Conservation (phyloP, 2,329 filamentous ascomycete species). For the Phyllosticta capitalensis region DNA sequence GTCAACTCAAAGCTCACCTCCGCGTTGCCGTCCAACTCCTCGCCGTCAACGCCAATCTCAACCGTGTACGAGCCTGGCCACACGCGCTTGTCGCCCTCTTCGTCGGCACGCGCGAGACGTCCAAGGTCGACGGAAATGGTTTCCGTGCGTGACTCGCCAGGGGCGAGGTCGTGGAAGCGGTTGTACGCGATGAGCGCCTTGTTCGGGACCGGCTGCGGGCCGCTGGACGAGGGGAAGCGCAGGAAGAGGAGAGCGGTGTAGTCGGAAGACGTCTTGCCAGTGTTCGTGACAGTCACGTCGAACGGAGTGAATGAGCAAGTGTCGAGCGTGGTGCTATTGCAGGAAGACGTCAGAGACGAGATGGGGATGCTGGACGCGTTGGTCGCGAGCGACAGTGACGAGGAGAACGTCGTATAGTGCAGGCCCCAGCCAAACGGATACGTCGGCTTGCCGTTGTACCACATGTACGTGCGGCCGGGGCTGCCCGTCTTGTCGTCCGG, state of each 20-base stretch:
- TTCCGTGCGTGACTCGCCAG: constrained; percentile 23
- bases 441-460: constrained; percentile 44
- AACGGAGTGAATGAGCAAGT: constrained; percentile 33
- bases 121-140: constrained; percentile 39
- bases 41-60: constrained; percentile 15
- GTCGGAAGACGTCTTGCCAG: constrained; percentile 38
- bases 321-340: constrained; percentile 31
- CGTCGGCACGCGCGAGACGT: constrained; percentile 41
- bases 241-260: constrained; percentile 44
- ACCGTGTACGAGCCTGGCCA: constrained; percentile 43
- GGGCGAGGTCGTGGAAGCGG: constrained; percentile 32
- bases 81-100: constrained; percentile 41
- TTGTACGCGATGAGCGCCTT: constrained; percentile 45
- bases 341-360: constrained; percentile 25
- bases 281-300: constrained; percentile 40
- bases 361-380: constrained; percentile 20
- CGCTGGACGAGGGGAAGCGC: constrained; percentile 34
- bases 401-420: constrained; percentile 48
- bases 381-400: constrained; percentile 14
- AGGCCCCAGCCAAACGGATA: constrained; percentile 47
- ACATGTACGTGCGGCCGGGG: constrained; percentile 50
- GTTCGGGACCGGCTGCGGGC: constrained; percentile 42
- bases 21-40: constrained; percentile 19
- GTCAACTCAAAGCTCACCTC: constrained; percentile 37
- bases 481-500: constrained; percentile 30